These are phyloP conservation scores for Zymoseptoria passerinii DNA, from an alignment of 2,329 filamentous ascomycete species.

Conservation along the genomic window DNA sequence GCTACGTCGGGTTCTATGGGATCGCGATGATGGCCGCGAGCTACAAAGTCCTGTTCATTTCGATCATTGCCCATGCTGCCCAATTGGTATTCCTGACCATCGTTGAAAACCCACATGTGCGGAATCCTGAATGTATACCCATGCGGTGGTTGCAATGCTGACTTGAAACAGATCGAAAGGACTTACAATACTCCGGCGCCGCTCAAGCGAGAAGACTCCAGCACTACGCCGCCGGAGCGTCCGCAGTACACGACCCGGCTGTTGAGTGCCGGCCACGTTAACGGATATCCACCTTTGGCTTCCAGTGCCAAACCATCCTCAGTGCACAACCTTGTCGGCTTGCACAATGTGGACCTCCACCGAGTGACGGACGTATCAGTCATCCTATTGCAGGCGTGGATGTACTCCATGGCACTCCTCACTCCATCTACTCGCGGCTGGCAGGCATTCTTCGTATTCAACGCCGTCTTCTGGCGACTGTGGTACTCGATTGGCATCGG, in stretches of 20 bases:
- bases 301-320: conserved; percentile 50
- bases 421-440: conserved; percentile 70
- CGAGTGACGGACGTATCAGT: conserved; percentile 77
- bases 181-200: conserved; percentile 88
- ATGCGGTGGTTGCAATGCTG: not conserved
- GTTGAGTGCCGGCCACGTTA: conserved; percentile 33
- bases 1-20: conserved; percentile 95
- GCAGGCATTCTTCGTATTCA: conserved; percentile 70
- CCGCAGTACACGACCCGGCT: conserved; percentile 32
- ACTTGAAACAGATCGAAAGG: conserved; percentile 52
- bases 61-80: conserved; percentile 84
- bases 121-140: not conserved
- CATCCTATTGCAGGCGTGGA: conserved; percentile 65
- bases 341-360: conserved; percentile 79
- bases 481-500: conserved; percentile 91
- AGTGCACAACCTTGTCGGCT: conserved; percentile 75
- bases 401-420: conserved; percentile 62
- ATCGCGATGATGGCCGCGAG: conserved; percentile 97
- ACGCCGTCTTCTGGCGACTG: conserved; percentile 74
- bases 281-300: conserved; percentile 33
- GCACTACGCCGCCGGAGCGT: conserved; percentile 31
- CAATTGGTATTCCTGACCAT: conserved; percentile 88
- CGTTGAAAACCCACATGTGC: conserved; percentile 85
- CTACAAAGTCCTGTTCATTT: conserved; percentile 95
- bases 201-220: conserved; percentile 38